Percentiles rank a stretch among this genome's conserved stretches.
phyloP scores from a whole-genome alignment of 2,329 filamentous ascomycete species.

The Rachicladosporium sp. region DNA sequence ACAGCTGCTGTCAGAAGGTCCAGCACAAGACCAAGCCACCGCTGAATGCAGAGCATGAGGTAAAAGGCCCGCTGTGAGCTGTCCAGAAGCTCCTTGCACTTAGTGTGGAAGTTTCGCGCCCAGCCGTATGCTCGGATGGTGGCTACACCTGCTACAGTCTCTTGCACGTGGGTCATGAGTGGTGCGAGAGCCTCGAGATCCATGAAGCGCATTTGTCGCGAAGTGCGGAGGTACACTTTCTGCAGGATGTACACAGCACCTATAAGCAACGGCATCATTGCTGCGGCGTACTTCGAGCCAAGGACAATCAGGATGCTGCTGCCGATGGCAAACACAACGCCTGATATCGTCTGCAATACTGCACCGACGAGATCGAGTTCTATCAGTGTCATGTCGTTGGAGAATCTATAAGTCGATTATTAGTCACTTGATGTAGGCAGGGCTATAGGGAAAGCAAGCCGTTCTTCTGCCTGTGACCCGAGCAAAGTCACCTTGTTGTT shows the following conservation, averaged over 20 bases:
- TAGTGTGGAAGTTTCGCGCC: slow-evolving; percentile 27
- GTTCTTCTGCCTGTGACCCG: neutral
- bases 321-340: neutral
- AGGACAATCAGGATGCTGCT: neutral
- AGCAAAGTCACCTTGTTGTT: slow-evolving; percentile 23
- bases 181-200: slow-evolving; percentile 41
- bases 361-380: slow-evolving; percentile 27
- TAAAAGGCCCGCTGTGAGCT: slow-evolving; percentile 31
- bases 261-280: slow-evolving; percentile 23
- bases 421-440: slow-evolving; percentile 28
- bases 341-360: neutral
- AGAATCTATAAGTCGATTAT: slow-evolving; percentile 26
- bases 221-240: slow-evolving; percentile 35
- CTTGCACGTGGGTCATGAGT: slow-evolving; percentile 40
- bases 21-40: slow-evolving; percentile 32
- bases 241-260: slow-evolving; percentile 29
- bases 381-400: slow-evolving; percentile 34
- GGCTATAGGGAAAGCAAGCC: slow-evolving; percentile 27
- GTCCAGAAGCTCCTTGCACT: slow-evolving; percentile 10
- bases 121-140: slow-evolving; percentile 42
- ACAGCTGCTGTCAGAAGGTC: slow-evolving; percentile 20
- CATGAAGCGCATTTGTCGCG: slow-evolving; percentile 38
- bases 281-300: slow-evolving; percentile 22
- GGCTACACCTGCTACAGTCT: slow-evolving; percentile 35
- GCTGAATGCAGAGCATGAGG: slow-evolving; percentile 31